Percentiles rank a stretch among this genome's conserved stretches.
phyloP scores from a whole-genome alignment of 2,329 filamentous ascomycete genomes.

The Botryotinia calthae region DNA sequence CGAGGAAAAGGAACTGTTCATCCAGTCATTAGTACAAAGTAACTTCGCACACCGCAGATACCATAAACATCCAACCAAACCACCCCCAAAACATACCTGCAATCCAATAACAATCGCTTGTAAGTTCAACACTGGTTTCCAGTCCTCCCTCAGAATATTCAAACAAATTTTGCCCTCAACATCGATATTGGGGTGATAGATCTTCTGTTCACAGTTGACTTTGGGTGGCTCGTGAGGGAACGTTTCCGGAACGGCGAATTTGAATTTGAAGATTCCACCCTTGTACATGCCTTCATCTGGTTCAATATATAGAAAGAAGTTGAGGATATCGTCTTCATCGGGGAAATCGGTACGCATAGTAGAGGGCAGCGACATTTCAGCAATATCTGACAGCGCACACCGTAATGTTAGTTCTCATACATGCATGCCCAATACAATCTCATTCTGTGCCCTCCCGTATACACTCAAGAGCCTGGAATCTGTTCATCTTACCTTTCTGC shows the following conservation, averaged over 20 bases:
- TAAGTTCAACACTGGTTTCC: conserved; percentile 96
- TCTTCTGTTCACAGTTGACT: conserved; percentile 95
- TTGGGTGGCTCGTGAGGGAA: conserved; percentile 98
- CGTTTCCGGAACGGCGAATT: conserved; percentile 87
- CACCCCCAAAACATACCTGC: conserved; percentile 55
- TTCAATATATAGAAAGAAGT: conserved; percentile 77
- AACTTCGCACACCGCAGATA: no score
- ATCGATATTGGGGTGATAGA: conserved; percentile 99
- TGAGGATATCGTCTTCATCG: conserved; percentile 80
- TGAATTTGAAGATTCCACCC: conserved; percentile 81
- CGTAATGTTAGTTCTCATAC: conserved; percentile 2
- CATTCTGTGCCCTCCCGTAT: neutral
- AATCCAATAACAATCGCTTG: conserved; percentile 95
- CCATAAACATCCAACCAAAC: neutral
- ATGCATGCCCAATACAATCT: neutral
- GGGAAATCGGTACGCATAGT: conserved; percentile 82
- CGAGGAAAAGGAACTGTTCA: conserved; percentile 88
- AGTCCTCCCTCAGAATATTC: conserved; percentile 96
- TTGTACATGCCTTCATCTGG: conserved; percentile 90
- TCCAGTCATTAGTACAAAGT: conserved; percentile 15
- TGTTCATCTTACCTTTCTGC: conserved; percentile 72
- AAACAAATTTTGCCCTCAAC: conserved; percentile 96
- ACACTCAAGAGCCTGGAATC: no score
- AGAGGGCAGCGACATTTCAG: conserved; percentile 72
- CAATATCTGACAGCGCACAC: conserved; percentile 58